These are phyloP conservation scores for Naganishia friedmannii DNA, from an alignment of 768 basidiomycete genomes.

Conservation along the genomic window DNA sequence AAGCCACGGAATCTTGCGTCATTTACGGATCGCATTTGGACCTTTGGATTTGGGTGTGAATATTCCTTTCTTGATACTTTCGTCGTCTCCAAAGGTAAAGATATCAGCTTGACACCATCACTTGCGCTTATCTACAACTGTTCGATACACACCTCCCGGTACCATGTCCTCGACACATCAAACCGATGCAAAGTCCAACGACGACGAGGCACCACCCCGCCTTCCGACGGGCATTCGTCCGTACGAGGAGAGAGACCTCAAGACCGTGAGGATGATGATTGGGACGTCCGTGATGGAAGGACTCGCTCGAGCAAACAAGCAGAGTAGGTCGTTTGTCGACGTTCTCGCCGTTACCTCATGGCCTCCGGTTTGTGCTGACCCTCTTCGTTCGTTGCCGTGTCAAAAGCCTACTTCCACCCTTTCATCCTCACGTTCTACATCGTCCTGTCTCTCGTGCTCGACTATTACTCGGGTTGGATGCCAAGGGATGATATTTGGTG, in stretches of 20 bases:
- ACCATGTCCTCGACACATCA: too few species aligned
- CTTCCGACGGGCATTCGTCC: conserved; percentile 27
- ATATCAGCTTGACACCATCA: too few species aligned
- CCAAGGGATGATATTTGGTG: conserved; percentile 24
- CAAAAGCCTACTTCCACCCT: conserved; percentile 35
- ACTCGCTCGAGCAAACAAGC: conserved; percentile 36
- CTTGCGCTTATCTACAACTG: too few species aligned
- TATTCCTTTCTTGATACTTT: too few species aligned
- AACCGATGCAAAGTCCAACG: background rate
- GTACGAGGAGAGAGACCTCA: conserved; percentile 30
- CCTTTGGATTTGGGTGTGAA: too few species aligned
- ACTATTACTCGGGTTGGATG: conserved; percentile 29
- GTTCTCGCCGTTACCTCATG: background rate
- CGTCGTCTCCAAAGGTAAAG: too few species aligned
- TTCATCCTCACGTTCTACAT: conserved; percentile 28
- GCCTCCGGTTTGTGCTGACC: background rate
- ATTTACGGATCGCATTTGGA: too few species aligned
- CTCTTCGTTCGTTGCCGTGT: too few species aligned
- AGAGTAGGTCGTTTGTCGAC: conserved; percentile 30
- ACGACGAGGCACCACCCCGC: background rate
- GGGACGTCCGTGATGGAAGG: conserved; percentile 44
- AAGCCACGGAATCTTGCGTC: too few species aligned
- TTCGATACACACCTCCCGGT: too few species aligned
- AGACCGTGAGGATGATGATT: conserved; percentile 37
- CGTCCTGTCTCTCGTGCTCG: conserved; percentile 23